phyloP scores from a whole-genome alignment of 1,284 basidiomycete genomes.

The Marasmius fiardii region DNA sequence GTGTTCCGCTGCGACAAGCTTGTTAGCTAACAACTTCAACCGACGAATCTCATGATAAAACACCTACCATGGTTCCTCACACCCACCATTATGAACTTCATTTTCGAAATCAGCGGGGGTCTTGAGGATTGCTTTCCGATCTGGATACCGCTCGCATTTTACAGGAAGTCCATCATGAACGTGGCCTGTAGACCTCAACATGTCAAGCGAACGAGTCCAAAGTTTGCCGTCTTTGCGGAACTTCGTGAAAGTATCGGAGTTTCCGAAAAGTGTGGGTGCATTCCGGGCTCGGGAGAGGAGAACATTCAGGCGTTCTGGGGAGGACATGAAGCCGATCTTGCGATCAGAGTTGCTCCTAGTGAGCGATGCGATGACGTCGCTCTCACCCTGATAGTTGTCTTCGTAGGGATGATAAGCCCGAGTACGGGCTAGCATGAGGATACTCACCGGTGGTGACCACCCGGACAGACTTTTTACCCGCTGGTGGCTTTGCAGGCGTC shows the following conservation, averaged over 20 bases:
- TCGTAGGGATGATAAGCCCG: not conserved
- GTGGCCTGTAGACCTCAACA: slow-evolving; percentile 38
- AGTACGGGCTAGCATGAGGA: not conserved
- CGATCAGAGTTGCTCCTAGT: slow-evolving; percentile 51
- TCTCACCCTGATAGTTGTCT: slow-evolving; percentile 71
- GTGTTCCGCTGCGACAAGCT: slow-evolving; percentile 31
- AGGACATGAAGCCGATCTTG: slow-evolving; percentile 65
- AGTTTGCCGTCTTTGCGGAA: slow-evolving; percentile 48
- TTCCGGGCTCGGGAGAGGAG: slow-evolving; percentile 62
- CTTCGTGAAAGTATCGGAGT: slow-evolving; percentile 51
- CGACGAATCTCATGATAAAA: not conserved
- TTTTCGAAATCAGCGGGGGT: slow-evolving; percentile 45
- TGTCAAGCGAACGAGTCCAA: slow-evolving; percentile 46
- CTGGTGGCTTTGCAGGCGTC: slow-evolving; percentile 30
- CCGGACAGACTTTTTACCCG: slow-evolving; percentile 41
- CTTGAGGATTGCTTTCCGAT: slow-evolving; percentile 33
- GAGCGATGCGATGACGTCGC: slow-evolving; percentile 58
- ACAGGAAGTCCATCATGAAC: slow-evolving; percentile 60
- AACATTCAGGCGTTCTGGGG: slow-evolving; percentile 66
- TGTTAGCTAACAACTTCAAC: not conserved
- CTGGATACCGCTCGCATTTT: slow-evolving; percentile 50
- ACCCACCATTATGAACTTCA: slow-evolving; percentile 59
- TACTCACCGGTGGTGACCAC: slow-evolving; percentile 58
- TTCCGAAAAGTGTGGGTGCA: slow-evolving; percentile 61
- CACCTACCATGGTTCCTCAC: slow-evolving; percentile 50